These are phyloP conservation scores for Auricularia sp. DNA, from an alignment of 768 basidiomycete species.

Conservation along the genomic window DNA sequence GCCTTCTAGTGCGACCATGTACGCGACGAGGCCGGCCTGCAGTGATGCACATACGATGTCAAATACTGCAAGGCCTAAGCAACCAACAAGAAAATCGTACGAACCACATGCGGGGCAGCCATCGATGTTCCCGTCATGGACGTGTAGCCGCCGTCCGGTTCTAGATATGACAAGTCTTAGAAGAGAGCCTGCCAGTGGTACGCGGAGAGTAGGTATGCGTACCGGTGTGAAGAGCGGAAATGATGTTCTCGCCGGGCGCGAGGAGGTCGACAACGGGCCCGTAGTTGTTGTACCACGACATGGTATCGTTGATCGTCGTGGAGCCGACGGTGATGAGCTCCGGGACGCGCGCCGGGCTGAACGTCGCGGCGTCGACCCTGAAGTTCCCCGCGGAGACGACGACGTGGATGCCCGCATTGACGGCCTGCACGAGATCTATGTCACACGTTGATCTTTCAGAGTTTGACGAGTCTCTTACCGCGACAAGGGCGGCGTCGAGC, in stretches of 20 bases:
- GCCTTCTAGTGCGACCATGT: too few species aligned
- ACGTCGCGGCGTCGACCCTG: slow-evolving; percentile 1
- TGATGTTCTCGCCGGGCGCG: slow-evolving; percentile 9
- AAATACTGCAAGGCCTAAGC: too few species aligned
- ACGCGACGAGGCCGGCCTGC: too few species aligned
- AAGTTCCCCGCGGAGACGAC: slow-evolving; percentile 12
- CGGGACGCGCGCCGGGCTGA: slow-evolving; percentile 7
- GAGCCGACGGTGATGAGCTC: slow-evolving; percentile 10
- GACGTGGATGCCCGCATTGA: slow-evolving; percentile 5
- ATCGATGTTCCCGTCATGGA: slow-evolving; percentile 81
- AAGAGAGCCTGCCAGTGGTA: too few species aligned
- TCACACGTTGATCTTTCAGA: background rate
- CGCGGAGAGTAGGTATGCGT: background rate
- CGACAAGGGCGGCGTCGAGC: slow-evolving; percentile 69
- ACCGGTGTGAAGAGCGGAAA: slow-evolving; percentile 4
- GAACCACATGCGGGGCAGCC: slow-evolving; percentile 72
- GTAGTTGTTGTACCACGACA: slow-evolving; percentile 10
- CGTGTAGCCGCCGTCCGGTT: slow-evolving; percentile 44
- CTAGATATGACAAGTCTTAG: too few species aligned
- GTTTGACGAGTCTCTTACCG: background rate
- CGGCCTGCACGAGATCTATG: slow-evolving; percentile 25
- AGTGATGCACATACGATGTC: too few species aligned
- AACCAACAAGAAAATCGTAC: too few species aligned
- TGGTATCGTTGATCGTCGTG: slow-evolving; percentile 7
- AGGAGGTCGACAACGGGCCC: slow-evolving; percentile 9